Conservation (phyloP, 768 basidiomycete genomes). For the Leccinum uliginosum region DNA sequence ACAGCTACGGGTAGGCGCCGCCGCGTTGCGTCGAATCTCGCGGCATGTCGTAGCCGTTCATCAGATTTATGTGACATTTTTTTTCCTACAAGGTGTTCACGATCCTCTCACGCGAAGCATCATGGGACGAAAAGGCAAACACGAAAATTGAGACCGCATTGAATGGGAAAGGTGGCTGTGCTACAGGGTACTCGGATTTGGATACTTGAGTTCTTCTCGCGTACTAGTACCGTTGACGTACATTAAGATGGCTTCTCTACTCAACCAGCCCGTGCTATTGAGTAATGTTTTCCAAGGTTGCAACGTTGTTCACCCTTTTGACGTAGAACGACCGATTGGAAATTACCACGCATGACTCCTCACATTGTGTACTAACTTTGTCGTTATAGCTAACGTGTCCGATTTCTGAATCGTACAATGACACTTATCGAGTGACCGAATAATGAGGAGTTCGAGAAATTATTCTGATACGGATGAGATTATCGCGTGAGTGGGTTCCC, state of each 20-base stretch:
- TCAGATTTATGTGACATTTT: background rate
- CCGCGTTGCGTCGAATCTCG: background rate
- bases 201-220: background rate
- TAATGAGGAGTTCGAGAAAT: no score
- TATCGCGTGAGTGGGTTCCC: background rate
- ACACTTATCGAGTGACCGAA: background rate
- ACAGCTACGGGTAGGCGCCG: background rate
- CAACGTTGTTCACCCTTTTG: background rate
- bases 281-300: background rate
- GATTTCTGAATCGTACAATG: background rate
- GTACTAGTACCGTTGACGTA: background rate
- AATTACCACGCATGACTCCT: background rate
- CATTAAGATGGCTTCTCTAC: background rate
- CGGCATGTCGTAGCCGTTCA: background rate
- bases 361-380: no score
- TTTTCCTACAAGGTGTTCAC: background rate
- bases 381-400: no score
- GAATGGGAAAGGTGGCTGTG: background rate
- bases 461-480: background rate
- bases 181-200: background rate
- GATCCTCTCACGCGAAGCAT: constrained; percentile 4
- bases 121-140: background rate
- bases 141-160: background rate
- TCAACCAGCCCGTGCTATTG: background rate
- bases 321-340: background rate